Percentiles rank a stretch among this genome's conserved stretches.
These are phyloP conservation scores for Paracorniculantispora psalliotae DNA, from an alignment of 2,329 filamentous ascomycete genomes.

Conservation along the genomic window DNA sequence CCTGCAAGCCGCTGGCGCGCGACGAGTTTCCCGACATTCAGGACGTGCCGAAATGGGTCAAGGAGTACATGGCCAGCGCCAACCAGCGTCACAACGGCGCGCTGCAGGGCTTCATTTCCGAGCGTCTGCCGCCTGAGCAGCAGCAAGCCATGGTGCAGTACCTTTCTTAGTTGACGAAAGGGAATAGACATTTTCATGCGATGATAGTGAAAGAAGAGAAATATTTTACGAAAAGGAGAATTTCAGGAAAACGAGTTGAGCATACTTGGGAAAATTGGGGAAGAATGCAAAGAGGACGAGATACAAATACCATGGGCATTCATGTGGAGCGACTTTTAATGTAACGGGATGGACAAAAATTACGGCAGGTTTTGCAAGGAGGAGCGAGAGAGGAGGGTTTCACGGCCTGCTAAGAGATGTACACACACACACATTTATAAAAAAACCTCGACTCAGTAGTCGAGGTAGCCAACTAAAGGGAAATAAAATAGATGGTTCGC, in stretches of 20 bases:
- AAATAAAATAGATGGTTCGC: not conserved
- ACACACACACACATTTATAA: not conserved
- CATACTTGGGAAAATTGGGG: not conserved
- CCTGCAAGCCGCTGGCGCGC: conserved; percentile 66
- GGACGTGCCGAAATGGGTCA: conserved; percentile 80
- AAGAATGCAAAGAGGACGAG: too few relatives aligned
- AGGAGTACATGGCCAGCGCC: conserved; percentile 69
- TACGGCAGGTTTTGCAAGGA: not conserved
- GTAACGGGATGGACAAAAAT: not conserved
- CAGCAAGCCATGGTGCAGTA: conserved; percentile 49
- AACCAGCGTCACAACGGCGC: conserved; percentile 68
- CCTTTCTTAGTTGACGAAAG: conserved; percentile 32
- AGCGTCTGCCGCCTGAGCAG: conserved; percentile 62
- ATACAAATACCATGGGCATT: conserved; percentile 8
- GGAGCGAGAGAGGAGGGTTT: not conserved
- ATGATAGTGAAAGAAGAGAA: conserved; percentile 22
- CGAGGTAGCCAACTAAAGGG: not conserved
- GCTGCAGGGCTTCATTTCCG: conserved; percentile 65
- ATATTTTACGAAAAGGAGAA: conserved; percentile 19
- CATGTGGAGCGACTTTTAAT: conserved; percentile 8
- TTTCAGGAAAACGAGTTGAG: not conserved
- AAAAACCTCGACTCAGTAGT: not conserved
- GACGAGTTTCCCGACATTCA: conserved; percentile 86
- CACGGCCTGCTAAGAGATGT: not conserved
- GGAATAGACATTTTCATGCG: not conserved